These are phyloP conservation scores for Kalanchoe fedtschenkoi DNA, from an alignment of 164 flowering plant species.

Conservation along the genomic window DNA sequence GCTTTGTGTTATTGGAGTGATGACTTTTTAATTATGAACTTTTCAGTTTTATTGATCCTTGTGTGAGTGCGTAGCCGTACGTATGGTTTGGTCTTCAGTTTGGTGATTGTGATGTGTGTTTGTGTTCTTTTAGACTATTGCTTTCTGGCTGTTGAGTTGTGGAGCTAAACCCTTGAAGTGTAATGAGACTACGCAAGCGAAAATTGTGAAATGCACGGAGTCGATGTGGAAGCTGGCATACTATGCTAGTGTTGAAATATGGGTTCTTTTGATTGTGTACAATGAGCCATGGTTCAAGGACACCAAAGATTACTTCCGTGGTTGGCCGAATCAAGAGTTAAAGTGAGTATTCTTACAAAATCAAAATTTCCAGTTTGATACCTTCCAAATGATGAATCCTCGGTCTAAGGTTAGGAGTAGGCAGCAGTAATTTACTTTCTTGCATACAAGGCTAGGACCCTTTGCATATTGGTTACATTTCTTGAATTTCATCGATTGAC, in stretches of 20 bases:
- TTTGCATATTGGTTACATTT: too few species aligned
- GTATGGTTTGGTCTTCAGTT: neutral
- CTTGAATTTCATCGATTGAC: neutral
- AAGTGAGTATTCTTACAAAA: conserved; percentile 36
- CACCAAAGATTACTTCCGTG: conserved; percentile 47
- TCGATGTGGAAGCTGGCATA: conserved; percentile 90
- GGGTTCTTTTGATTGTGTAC: conserved; percentile 32
- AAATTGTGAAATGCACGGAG: conserved; percentile 71
- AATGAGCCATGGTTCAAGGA: conserved; percentile 74
- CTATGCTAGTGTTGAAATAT: conserved; percentile 55
- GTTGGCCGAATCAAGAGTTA: conserved; percentile 85
- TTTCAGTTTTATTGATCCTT: neutral
- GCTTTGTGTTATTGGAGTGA: neutral
- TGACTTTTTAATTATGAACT: too few species aligned
- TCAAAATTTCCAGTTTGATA: too few species aligned
- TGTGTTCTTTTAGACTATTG: conserved; percentile 43
- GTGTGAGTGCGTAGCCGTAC: too few species aligned
- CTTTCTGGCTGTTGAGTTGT: conserved; percentile 38
- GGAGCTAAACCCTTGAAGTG: conserved; percentile 29
- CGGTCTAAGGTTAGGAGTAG: too few species aligned
- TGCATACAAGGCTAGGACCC: too few species aligned
- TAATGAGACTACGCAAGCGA: conserved; percentile 34
- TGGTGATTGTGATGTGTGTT: neutral
- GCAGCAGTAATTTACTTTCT: too few species aligned
- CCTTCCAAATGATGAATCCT: too few species aligned